Evolutionary conservation across 768 basidiomycete species (phyloP), one percentile per base, ranked within the genome.

Genomic region (Boletus fagicola): DNA sequence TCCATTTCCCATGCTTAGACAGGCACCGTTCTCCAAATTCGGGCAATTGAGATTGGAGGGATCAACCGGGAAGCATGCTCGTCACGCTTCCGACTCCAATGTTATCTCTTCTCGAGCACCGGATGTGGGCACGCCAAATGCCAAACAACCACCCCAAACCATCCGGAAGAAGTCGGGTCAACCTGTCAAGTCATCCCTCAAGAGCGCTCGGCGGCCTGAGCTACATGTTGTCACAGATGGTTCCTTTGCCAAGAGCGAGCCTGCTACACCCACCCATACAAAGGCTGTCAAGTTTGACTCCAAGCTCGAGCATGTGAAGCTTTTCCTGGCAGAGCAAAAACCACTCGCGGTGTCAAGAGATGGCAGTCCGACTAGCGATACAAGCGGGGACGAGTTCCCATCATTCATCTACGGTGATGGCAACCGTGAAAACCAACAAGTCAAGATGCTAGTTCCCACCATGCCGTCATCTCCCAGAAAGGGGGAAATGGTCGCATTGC

Each of bases 141-240:
- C 33, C 24, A 51, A 62, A 33, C 58, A 53, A 24, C 22, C 49
- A 1, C 33, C 58, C 68, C 80, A 20, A 75, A 78, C 51, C 76
- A 77, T 92, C 35, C 85, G 94, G 58, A 98, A 98, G 74, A 98
- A 97, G 75, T 92, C 92, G 15, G 95, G 96, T 38, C 91, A 97
- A 74, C 85, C 91, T 5, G 84, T 98, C 67, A 94, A 93, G 72
- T 86, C 93, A 4, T 93, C 94, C 3, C 80, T 98, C 62, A 98
- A 97, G 75, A 77, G 83, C 13, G 79, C 85, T 26, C 78, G 80
- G 55, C 80, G 86, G 50, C 69, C 80, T 52, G 76, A 75, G 48
- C 71, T 88, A 15, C 77, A 81, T 2, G 78, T 88, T 50, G 68
- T 85, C 63, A 83, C 83, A 26, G 67, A 72, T 48, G 74, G 76